Percentiles rank a stretch among this genome's conserved stretches.
Evolutionary conservation across 208 protist genomes (phyloP).

Genomic region (Naegleria gruberi): DNA sequence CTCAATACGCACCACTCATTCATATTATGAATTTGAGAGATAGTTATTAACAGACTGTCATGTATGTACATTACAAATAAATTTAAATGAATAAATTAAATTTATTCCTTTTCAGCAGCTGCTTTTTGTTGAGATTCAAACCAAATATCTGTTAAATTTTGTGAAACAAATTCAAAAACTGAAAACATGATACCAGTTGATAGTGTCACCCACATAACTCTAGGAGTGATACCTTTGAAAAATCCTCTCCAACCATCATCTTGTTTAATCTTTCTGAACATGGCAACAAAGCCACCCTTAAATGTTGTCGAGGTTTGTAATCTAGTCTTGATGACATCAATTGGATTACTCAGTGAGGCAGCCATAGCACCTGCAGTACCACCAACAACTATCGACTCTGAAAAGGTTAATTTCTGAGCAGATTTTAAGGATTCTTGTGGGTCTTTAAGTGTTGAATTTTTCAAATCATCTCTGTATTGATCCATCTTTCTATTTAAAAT

Average conservation of each 20-base stretch:
- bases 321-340: slow-evolving; percentile 19
- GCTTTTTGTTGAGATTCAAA: too few relatives aligned
- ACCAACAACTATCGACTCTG: background rate
- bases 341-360: background rate
- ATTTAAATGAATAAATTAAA: too few relatives aligned
- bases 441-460: background rate
- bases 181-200: background rate
- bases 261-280: background rate
- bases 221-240: background rate
- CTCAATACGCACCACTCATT: too few relatives aligned
- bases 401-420: background rate
- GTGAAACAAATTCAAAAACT: background rate
- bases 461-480: background rate
- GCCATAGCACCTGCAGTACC: background rate
- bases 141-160: background rate
- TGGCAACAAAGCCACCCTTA: background rate
- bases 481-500: background rate
- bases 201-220: background rate
- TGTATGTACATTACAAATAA: too few relatives aligned
- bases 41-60: too few relatives aligned
- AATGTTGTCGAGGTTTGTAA: slow-evolving; percentile 3
- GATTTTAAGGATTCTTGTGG: background rate
- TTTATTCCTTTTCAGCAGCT: too few relatives aligned
- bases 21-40: too few relatives aligned
- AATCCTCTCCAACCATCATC: slow-evolving; percentile 2